Conservation (phyloP, 192 early-diverging fungal genomes). For the Coemansia sp. region DNA sequence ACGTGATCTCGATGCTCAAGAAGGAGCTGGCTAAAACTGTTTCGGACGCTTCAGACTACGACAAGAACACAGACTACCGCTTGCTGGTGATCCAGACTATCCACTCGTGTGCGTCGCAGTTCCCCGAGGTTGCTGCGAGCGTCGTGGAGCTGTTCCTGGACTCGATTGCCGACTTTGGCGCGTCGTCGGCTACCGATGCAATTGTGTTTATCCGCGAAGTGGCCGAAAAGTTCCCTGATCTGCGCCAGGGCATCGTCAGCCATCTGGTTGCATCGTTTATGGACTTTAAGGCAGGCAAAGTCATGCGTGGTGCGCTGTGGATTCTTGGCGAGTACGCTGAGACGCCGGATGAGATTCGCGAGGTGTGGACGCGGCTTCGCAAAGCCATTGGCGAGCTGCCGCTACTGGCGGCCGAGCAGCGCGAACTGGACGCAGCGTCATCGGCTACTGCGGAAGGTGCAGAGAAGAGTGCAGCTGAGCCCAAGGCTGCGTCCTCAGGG, state of each 20-base stretch:
- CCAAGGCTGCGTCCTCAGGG: conserved; percentile 40
- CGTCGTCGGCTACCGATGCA: conserved; percentile 81
- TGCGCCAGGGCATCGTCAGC: conserved; percentile 81
- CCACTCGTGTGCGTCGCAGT: conserved; percentile 92
- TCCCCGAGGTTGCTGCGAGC: conserved; percentile 93
- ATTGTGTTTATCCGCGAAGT: conserved; percentile 97
- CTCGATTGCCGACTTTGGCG: conserved; percentile 88
- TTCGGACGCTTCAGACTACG: conserved; percentile 79
- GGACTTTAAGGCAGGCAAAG: conserved; percentile 89
- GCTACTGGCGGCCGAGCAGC: conserved; percentile 90
- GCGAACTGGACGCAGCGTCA: conserved; percentile 69
- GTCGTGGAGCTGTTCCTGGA: conserved; percentile 93
- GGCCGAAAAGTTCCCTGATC: conserved; percentile 90
- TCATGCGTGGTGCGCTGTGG: conserved; percentile 96
- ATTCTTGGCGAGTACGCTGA: conserved; percentile 96
- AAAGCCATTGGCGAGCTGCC: conserved; percentile 88
- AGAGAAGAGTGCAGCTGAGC: conserved; percentile 13
- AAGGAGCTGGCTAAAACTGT: conserved; percentile 94
- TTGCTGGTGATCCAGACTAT: conserved; percentile 96
- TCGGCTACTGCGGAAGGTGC: conserved; percentile 53
- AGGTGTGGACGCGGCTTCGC: conserved; percentile 79
- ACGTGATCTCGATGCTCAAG: conserved; percentile 89
- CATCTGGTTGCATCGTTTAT: conserved; percentile 79
- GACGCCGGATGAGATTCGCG: conserved; percentile 76
- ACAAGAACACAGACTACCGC: conserved; percentile 86